Conservation (phyloP, 192 early-diverging fungal genomes). For the Spizellomyces sp. region DNA sequence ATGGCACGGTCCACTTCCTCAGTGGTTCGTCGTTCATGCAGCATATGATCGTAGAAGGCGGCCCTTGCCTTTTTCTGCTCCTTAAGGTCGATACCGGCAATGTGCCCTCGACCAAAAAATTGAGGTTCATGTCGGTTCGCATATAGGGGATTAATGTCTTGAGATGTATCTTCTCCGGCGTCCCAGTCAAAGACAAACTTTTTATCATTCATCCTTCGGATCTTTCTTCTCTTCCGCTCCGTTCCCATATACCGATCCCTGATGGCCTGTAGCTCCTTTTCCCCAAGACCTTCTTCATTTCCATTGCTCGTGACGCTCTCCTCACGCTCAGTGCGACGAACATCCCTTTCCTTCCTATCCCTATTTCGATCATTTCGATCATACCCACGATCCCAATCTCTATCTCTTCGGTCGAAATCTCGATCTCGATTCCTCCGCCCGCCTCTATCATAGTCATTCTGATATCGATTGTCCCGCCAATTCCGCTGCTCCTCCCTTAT, state of each 20-base stretch:
- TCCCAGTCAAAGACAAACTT: conserved; percentile 99
- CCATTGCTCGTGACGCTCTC: not conserved
- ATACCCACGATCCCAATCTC: conserved; percentile 4
- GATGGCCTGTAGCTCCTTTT: conserved; percentile 65
- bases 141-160: conserved; percentile 91
- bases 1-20: conserved; percentile 56
- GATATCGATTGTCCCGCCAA: not conserved
- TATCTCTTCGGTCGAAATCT: conserved; percentile 6
- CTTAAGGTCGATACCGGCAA: conserved; percentile 83
- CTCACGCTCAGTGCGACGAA: not conserved
- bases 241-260: conserved; percentile 80
- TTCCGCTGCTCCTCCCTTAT: conserved; percentile 5
- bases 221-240: conserved; percentile 69
- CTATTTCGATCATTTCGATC: not conserved
- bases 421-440: conserved; percentile 28
- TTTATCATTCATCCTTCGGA: conserved; percentile 85
- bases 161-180: conserved; percentile 91
- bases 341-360: not conserved
- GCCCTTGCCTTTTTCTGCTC: conserved; percentile 70
- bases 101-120: conserved; percentile 86
- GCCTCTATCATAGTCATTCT: conserved; percentile 16
- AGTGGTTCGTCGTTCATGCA: conserved; percentile 55
- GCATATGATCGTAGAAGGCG: conserved; percentile 68
- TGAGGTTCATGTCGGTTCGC: conserved; percentile 61
- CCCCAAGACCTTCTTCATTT: conserved; percentile 32